Evolutionary conservation across 352 stramenopile genomes (phyloP), one percentile per base, ranked within the genome.

Genomic region (Globisporangium uncinulatum): DNA sequence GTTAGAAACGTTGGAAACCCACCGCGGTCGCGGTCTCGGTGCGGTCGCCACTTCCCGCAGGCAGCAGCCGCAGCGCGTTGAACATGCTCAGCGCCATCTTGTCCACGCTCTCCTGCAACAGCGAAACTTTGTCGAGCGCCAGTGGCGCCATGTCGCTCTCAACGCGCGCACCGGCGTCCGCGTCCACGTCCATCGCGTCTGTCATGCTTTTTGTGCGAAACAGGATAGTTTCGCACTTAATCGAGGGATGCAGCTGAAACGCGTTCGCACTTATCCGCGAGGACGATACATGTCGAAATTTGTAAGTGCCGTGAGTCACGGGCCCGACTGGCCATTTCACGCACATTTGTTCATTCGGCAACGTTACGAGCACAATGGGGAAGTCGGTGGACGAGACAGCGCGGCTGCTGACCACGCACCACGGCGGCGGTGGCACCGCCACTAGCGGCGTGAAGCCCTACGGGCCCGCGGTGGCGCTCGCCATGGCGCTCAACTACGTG

Each of bases 81-180:
- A 94, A 94, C 84, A 94, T 94, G 47, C 80, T 87, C 32, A 94
- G 69, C 66, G 84, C 73, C 83, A 87, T 91, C 58, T 87, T 83
- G 61, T 94, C 84, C 47, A 94, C 77, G 65, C 84, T 92, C 51
- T 89, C 78, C 70, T 94, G 84, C 53, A 94, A 73, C 61, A 87
- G 56, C 59, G 84, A 83, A 21, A 94, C 84, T 56, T 92, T 94
- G 61, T 94, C 84, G 34, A 87, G 51, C 54, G 66, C 57, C 4
- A 79, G 37, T 32, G 57, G 49, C 4, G 39, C 36, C 10, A n/a
- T n/a, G n/a, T n/a, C n/a, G n/a, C n/a, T n/a, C n/a, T n/a, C n/a
- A n/a, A n/a, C n/a, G n/a, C n/a, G n/a, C n/a, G n/a, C n/a, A n/a
- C n/a, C n/a, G n/a, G n/a, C n/a, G n/a, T 44, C 34, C 19, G 66